Evolutionary conservation across 2,329 filamentous ascomycete genomes (phyloP).

Genomic region (Aschersonia sp.): DNA sequence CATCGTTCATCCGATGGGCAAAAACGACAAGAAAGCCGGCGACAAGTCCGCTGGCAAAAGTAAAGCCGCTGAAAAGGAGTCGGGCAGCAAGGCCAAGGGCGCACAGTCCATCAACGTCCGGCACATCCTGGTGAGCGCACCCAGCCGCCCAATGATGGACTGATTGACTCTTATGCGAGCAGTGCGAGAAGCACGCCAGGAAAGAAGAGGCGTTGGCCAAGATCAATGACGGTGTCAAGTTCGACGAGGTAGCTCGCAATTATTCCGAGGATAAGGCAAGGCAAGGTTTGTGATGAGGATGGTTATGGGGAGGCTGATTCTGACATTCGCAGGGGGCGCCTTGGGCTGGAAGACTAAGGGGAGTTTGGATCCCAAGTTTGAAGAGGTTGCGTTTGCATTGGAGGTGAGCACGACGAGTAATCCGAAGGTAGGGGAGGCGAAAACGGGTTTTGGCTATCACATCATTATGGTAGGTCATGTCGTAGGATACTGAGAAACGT

Average conservation of each 20-base stretch:
- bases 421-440: slow-evolving; percentile 55
- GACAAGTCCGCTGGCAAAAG: slow-evolving; percentile 19
- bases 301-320: neutral
- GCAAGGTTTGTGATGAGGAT: slow-evolving; percentile 29
- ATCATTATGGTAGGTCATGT: slow-evolving; percentile 53
- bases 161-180: neutral
- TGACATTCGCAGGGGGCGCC: slow-evolving; percentile 38
- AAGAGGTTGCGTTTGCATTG: slow-evolving; percentile 56
- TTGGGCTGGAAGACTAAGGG: slow-evolving; percentile 63
- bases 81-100: slow-evolving; percentile 29
- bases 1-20: slow-evolving; percentile 14
- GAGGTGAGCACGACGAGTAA: slow-evolving; percentile 49
- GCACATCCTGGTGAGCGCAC: slow-evolving; percentile 46
- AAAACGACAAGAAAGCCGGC: slow-evolving; percentile 25
- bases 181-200: slow-evolving; percentile 64
- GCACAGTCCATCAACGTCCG: slow-evolving; percentile 59
- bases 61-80: slow-evolving; percentile 17
- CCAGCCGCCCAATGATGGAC: no score
- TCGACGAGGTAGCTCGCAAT: slow-evolving; percentile 59
- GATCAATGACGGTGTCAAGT: slow-evolving; percentile 51
- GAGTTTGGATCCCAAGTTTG: slow-evolving; percentile 53
- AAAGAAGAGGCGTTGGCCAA: slow-evolving; percentile 64
- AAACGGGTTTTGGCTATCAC: slow-evolving; percentile 66
- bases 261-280: slow-evolving; percentile 68
- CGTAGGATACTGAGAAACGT: neutral